Evolutionary conservation across 164 flowering plant genomes (phyloP), one percentile per base, ranked within the genome.

Genomic region (Taxillus chinensis): DNA sequence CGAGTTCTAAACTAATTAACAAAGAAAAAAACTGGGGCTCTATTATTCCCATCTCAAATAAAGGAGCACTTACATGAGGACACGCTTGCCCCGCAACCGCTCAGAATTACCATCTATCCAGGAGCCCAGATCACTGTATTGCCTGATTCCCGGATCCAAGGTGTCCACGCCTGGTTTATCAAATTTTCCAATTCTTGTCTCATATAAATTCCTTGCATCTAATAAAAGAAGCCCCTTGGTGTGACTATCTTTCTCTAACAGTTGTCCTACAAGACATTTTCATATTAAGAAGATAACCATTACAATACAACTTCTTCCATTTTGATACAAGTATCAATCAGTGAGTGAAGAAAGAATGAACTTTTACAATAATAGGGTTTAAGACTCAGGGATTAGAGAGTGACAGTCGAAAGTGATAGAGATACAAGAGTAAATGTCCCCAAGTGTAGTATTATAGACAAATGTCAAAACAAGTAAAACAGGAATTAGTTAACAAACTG

Each of bases 171-270:
- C 66, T 60, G 92, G 82, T 56, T 78, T 63, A 16, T 77, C 56
- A 43, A 90, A 92, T 82, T 83, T 90, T 72, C 98, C 98, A 60
- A 92, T 88, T 79, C 98, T 81, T 50, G 98, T 90, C 78, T 92
- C 98, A 64, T 92, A 92, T 42, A 90, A 69, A 67, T 92, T 92
- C 68, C 98, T 83, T 43, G 98, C 96, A 82, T 92, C 98, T 72
- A 92, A 72, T 39, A 92, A 67, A 68, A 90, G 69, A 70, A 86
- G 64, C 17, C 55, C 64, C 67, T 71, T 72, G 57, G 52, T 15
- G 14, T 66, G 64, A 64, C 61, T 68, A 14, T 72, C 76, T 38
- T 66, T 56, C 41, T 79, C 85, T 42, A 62, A 62, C 49, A 59
- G 17, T 57, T 59, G 46, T 37, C 83, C 87, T 81, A 67, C 5